Base-by-base conservation (phyloP, 2,329 filamentous ascomycete genomes). In the Arthrobotrys musiformis region DNA sequence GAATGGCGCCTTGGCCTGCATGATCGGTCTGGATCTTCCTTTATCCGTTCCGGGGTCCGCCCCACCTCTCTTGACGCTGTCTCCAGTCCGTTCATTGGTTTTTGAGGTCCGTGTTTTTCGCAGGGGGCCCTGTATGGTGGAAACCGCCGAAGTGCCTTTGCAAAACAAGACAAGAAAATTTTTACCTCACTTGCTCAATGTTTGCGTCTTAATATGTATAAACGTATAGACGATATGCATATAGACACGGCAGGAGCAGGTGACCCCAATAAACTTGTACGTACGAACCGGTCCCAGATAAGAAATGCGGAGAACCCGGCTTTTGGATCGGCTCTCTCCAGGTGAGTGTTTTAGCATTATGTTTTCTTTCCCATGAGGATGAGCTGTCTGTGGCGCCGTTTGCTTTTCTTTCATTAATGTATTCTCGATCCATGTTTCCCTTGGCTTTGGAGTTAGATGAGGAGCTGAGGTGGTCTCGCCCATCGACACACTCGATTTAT, bases 1-100 rank as follows among this genome's bases (percentile, higher is more conserved):
- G n/a, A 26, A 60, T 48, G 64, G 72, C 72, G 58, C 58, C 66
- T 77, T 77, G 73, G 73, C 66, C 58, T 62, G 58, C 61, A 64
- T 62, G 56, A 70, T 77, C 73, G 73, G 73, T 70, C 73, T 77
- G 73, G 73, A 77, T 77, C 73, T 77, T 77, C 73, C 73, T 70
- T 77, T 77, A 77, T 77, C 73, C 73, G 73, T 77, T 66, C 66
- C 66, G 35, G 66, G 73, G 66, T 66, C 35, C 56, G 50, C 50
- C 42, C 73, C 73, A 70, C 73, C 19, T 62, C 11, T 22, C 60
- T 54, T 17, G 42, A 66, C 30, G 28, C 13, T 46, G 42, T 44
- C 24, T 42, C 22, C 6, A 6, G 30, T 35, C 13, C 24, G 17
- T 22, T 61, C 50, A 77, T 70, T 77, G 50, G 73, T 26, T 40